Evolutionary conservation across 2,329 filamentous ascomycete species (phyloP), one percentile per base, ranked within the genome.

Genomic region (Apiospora saccharicola): DNA sequence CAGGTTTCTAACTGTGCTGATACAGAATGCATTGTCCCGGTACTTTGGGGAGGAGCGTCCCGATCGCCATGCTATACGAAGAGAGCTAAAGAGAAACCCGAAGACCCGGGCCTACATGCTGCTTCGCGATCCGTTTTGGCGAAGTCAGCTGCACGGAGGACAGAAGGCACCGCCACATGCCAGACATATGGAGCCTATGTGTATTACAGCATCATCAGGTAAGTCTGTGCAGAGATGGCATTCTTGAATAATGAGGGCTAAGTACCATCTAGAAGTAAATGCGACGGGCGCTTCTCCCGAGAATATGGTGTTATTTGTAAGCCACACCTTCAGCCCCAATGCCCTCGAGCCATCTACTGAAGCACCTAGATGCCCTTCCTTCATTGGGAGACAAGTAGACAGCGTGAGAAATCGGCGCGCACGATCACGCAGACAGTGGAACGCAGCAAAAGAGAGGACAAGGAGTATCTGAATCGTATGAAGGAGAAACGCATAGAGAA

Each of bases 301-400:
- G 2, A 78, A 78, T 10, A 75, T 79, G 37, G 77, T 76, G 0
- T 68, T 79, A 1, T 79, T 79, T 24, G 77, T 79, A 57, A 67
- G 77, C 75, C 37, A 7, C 37, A 30, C 10, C 14, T 19, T 14
- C 14, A 3, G 14, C 6, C 14, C 44, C 44, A 19, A 14, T 19
- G 14, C 14, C 41, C 24, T 24, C 16, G n/a, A 3, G 19, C 10
- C 44, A 14, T 37, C n/a, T 7, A 37, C 10, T 13, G 13, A 46
- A 26, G 43, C 14, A 3, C 49, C 0, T 26, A 84, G 82, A 82
- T 83, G 79, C 82, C 82, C 0, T 84, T 81, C 61, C 78, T 85
- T 1, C 83, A 85, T 30, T 85, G 83, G 83, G 83, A 85, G 47
- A 82, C 80, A 0, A 81, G 83, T 14, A 76, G 78, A 1, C 80